A percentile compares a stretch with the other conserved stretches of the same genome.
Evolutionary conservation across 805 yeast genomes (phyloP).

Genomic region (Kuraishia molischiana): DNA sequence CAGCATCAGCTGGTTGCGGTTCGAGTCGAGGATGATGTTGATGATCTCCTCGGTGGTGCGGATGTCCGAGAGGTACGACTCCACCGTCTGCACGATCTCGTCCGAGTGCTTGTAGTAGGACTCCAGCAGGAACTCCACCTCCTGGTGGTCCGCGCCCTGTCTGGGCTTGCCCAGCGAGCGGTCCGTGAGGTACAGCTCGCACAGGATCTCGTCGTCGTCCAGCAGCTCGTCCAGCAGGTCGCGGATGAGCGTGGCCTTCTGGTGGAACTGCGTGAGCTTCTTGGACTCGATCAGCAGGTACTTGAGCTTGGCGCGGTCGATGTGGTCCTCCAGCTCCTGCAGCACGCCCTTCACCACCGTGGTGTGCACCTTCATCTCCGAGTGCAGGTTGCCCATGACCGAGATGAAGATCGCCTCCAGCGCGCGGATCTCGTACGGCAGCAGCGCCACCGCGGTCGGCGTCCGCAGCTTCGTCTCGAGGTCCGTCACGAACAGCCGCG

Average conservation of each 20-base stretch:
- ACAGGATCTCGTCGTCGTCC: constrained; percentile 81
- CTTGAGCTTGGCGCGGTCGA: constrained; percentile 71
- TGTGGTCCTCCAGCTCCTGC: constrained; percentile 68
- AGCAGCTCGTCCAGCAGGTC: constrained; percentile 78
- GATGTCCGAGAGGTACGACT: constrained; percentile 70
- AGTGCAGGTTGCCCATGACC: constrained; percentile 66
- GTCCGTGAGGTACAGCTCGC: constrained; percentile 71
- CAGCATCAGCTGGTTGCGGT: constrained; percentile 87
- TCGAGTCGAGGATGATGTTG: constrained; percentile 85
- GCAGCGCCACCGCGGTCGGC: constrained; percentile 19
- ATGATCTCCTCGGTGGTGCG: constrained; percentile 92
- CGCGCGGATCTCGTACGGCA: constrained; percentile 89
- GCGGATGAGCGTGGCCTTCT: constrained; percentile 73
- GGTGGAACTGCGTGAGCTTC: constrained; percentile 72
- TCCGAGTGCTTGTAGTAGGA: constrained; percentile 86
- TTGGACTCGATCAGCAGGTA: constrained; percentile 78
- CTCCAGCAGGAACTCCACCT: constrained; percentile 83
- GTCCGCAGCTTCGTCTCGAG: constrained; percentile 27
- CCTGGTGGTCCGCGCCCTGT: constrained; percentile 61
- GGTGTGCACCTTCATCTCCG: constrained; percentile 81
- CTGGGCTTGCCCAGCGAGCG: constrained; percentile 29
- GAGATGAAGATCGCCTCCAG: constrained; percentile 78
- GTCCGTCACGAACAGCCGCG: constrained; percentile 31
- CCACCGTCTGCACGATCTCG: constrained; percentile 88
- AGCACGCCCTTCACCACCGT: constrained; percentile 68